Evolutionary conservation across 345 rosid species (phyloP), one percentile per base, ranked within the genome.

Genomic region (Cardamine resedifolia): DNA sequence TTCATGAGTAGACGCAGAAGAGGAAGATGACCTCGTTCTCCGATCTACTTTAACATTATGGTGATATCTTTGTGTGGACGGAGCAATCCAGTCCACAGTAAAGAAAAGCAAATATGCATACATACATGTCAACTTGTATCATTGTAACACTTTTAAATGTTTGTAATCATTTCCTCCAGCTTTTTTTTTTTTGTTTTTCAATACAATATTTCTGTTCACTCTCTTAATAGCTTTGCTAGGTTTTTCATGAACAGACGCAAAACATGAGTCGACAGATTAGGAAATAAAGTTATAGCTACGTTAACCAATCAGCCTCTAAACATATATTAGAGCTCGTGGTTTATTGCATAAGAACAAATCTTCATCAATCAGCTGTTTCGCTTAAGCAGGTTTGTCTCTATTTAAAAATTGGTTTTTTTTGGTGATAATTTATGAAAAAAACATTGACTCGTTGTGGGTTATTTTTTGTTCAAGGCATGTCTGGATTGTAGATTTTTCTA

Each of bases 401-500:
- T 55, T 31, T 53, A 2, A n/a, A n/a, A n/a, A n/a, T n/a, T n/a
- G n/a, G n/a, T n/a, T 23, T 23, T 23, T 23, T 23, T 23, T 23
- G 24, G 24, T 23, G 24, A 23, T n/a, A 23, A 23, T 23, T 1
- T 23, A 23, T 23, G 24, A 1, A 23, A 23, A 23, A 23, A 23
- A 1, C 24, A 23, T 23, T 23, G 24, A 33, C 3, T 64, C 5
- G 14, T 28, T 58, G 2, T 47, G 57, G 26, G 56, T 7, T 15
- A 21, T 21, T 53, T 53, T 27, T 43, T 31, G 48, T 44, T 44
- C 26, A 60, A 90, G 96, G 88, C 96, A 64, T 92, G 96, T 72
- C 72, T 88, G 74, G 96, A 92, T 76, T 53, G 81, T 59, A 92
- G 92, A 44, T 90, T 88, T 72, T 92, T 92, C 81, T 87, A 92